phyloP scores from a whole-genome alignment of 148 eudicot genomes.

The Fallopia convolvulus region DNA sequence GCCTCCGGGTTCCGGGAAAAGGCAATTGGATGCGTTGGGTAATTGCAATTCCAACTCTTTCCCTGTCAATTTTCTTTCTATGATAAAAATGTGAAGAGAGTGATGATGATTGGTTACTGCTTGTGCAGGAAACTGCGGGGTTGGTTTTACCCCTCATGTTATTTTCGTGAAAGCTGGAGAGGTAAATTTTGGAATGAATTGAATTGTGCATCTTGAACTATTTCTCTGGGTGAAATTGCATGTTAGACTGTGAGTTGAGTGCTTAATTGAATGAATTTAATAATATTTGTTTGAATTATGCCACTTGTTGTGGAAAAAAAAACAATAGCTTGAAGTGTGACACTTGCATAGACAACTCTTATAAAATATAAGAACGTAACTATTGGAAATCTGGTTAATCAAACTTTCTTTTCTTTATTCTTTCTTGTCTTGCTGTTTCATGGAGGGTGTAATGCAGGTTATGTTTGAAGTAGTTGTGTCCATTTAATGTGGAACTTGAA shows the following conservation, averaged over 20 bases:
- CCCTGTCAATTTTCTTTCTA: background rate
- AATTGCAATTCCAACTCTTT: background rate
- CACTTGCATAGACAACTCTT: too few relatives aligned
- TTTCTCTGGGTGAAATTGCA: background rate
- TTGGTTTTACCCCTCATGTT: conserved; percentile 78
- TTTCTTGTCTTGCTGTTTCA: background rate
- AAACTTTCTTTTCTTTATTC: background rate
- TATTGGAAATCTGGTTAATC: too few relatives aligned
- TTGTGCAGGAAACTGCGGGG: conserved; percentile 61
- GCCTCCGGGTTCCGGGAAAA: conserved; percentile 58
- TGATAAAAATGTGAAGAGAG: background rate
- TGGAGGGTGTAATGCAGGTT: background rate
- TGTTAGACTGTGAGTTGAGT: background rate
- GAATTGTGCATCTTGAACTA: background rate
- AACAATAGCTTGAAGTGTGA: background rate
- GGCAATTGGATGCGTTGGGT: conserved; percentile 85
- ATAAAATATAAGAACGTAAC: too few relatives aligned
- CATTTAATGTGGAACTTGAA: background rate
- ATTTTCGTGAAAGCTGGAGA: conserved; percentile 68
- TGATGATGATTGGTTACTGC: background rate
- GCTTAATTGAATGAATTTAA: background rate
- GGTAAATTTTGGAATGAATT: conserved; percentile 26
- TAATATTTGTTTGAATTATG: background rate
- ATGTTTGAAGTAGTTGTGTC: background rate
- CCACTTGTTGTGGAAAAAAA: background rate